Base-by-base conservation (phyloP, 345 rosid species). In the Isatis tinctoria region DNA sequence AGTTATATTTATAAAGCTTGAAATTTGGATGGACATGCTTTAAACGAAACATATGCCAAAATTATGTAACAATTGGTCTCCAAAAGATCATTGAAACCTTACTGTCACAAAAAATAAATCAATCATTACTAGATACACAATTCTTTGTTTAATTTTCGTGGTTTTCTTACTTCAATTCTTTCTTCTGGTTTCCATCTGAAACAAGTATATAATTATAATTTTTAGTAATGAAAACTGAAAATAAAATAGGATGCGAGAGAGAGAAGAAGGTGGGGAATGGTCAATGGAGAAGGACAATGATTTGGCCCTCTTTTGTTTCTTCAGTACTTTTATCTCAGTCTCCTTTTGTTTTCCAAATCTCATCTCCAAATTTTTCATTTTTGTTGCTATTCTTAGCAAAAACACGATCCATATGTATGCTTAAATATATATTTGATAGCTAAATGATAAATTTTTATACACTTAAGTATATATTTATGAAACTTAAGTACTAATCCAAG, bases 231-330 rank as follows among this genome's bases (percentile, higher is more conserved):
- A 45, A 18, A 26, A 32, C 28, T 27, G 12, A 5, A 67, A 75
- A 60, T 27, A 40, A 40, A 60, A 60, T 68, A 48, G 57, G 48
- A 60, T 54, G 75, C 33, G 28, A 60, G 18, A 28, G 39, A n/a
- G 61, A 56, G 7, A 40, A 30, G 8, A 14, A 56, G 66, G 74
- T 60, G 40, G 74, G 64, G 52, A 69, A 35, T 63, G 80, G 75
- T 76, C 75, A 76, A 70, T 54, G 66, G 71, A 62, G 70, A 28
- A 76, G 75, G 65, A 76, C 80, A 63, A 70, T 76, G 80, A 54
- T 70, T 70, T 76, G 65, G 40, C 66, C 60, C 44, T 69, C 28
- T 76, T 62, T 76, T 69, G 75, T 45, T 76, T 69, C 44, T 62
- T 62, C 43, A 6, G 59, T 62, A 62, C 70, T 69, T 69, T 69